Evolutionary conservation across 192 early-diverging fungal genomes (phyloP).

Genomic region (Podochytrium sp.): DNA sequence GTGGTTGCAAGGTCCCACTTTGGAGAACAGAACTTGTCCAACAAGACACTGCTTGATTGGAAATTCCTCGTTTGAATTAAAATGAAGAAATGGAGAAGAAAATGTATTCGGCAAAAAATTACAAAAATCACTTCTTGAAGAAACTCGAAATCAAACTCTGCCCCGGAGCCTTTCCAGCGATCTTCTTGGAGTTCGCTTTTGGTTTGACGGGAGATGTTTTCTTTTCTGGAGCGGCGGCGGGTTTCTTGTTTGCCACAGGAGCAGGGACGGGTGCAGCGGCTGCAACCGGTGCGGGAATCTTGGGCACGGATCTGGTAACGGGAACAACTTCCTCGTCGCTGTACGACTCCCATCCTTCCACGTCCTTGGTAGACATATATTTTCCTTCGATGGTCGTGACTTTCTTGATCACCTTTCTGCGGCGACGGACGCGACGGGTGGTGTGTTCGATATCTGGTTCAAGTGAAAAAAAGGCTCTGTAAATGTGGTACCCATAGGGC

Average conservation of each 20-base stretch:
- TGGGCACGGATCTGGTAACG: background rate
- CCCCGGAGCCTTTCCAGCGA: background rate
- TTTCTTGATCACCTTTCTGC: conserved; percentile 17
- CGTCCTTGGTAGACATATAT: conserved; percentile 13
- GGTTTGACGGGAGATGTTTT: conserved; percentile 17
- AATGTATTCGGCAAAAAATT: background rate
- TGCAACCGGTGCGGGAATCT: background rate
- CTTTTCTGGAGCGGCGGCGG: background rate
- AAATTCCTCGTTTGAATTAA: conserved; percentile 54
- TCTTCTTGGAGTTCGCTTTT: conserved; percentile 1
- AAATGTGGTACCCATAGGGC: too few species aligned
- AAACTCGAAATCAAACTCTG: background rate
- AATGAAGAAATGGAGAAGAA: background rate
- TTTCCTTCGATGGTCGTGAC: background rate
- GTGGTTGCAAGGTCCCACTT: conserved; percentile 41
- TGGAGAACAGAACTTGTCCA: conserved; percentile 50
- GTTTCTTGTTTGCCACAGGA: background rate
- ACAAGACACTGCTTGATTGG: conserved; percentile 50
- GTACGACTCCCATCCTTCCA: conserved; percentile 22
- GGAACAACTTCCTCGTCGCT: conserved; percentile 27
- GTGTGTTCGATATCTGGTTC: conserved; percentile 1
- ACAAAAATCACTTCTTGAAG: background rate
- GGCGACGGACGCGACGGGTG: conserved; percentile 14
- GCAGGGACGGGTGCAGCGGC: background rate
- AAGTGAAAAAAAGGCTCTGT: background rate